phyloP scores from a whole-genome alignment of 2,329 filamentous ascomycete genomes.

The Ilyonectria destructans region DNA sequence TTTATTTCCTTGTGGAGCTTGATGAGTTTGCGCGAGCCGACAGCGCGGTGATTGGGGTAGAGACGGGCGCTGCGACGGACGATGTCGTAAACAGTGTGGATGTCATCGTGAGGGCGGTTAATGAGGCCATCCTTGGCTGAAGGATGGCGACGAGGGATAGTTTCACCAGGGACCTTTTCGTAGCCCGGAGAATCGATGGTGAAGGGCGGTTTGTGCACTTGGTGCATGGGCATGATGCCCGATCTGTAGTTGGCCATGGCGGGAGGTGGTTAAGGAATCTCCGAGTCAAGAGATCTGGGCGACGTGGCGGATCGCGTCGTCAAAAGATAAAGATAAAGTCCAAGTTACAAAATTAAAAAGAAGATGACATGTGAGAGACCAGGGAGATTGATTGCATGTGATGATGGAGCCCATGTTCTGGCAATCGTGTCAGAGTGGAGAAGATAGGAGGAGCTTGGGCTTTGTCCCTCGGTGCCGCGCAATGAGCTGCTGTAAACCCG shows the following conservation, averaged over 20 bases:
- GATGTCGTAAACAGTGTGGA: conserved; percentile 85
- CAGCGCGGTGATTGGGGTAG: conserved; percentile 73
- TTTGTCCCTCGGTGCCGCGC: not conserved
- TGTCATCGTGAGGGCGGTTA: conserved; percentile 75
- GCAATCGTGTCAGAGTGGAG: not conserved
- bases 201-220: conserved; percentile 80
- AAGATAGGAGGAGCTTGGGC: not conserved
- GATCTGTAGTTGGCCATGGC: conserved; percentile 50
- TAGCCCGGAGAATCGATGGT: conserved; percentile 80
- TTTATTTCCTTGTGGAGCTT: conserved; percentile 86
- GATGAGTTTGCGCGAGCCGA: conserved; percentile 82
- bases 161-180: conserved; percentile 82
- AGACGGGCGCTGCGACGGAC: conserved; percentile 77
- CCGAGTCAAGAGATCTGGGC: not conserved
- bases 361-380: not conserved
- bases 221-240: conserved; percentile 67
- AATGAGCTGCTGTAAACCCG: not conserved
- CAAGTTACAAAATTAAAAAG: not conserved
- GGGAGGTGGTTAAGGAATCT: too few species aligned
- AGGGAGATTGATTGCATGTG: not conserved
- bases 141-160: conserved; percentile 83
- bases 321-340: not conserved
- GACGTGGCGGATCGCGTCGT: not conserved
- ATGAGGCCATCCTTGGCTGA: conserved; percentile 79
- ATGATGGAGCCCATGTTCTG: not conserved